A percentile compares a stretch with the other conserved stretches of the same genome.
phyloP scores from a whole-genome alignment of 805 yeast species.

The Isabelozyma heimii region DNA sequence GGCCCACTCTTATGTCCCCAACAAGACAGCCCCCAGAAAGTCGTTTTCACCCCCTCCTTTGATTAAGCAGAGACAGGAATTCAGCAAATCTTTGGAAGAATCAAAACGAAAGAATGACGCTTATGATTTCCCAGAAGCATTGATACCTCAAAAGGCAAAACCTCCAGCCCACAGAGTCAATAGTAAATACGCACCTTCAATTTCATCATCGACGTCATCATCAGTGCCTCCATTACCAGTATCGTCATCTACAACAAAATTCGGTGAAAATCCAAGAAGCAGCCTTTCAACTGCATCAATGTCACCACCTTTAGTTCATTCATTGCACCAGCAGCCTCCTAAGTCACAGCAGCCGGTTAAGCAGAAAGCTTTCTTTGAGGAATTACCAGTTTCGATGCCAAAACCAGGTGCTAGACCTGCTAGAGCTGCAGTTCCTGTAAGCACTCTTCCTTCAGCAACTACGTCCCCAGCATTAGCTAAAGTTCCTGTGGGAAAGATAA shows the following conservation, averaged over 20 bases:
- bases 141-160: conserved; percentile 42
- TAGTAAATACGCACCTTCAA: conserved; percentile 13
- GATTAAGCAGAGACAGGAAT: conserved; percentile 3
- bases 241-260: not conserved
- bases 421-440: conserved; percentile 27
- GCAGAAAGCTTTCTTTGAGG: conserved; percentile 56
- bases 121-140: conserved; percentile 65
- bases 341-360: conserved; percentile 9
- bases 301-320: conserved; percentile 10
- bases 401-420: conserved; percentile 22
- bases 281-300: conserved; percentile 1
- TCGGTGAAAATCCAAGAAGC: not conserved
- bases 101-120: conserved; percentile 69
- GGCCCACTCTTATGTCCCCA: not conserved
- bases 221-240: conserved; percentile 2
- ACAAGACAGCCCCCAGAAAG: conserved; percentile 1
- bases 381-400: conserved; percentile 45
- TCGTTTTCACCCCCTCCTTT: conserved; percentile 4
- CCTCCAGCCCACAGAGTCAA: conserved; percentile 37
- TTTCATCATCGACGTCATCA: not conserved
- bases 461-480: conserved; percentile 4
- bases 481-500: conserved; percentile 20
- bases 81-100: conserved; percentile 31
- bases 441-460: conserved; percentile 6
- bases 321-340: conserved; percentile 4